Conservation (phyloP, 495 filamentous ascomycete genomes). For the Darksidea phi region DNA sequence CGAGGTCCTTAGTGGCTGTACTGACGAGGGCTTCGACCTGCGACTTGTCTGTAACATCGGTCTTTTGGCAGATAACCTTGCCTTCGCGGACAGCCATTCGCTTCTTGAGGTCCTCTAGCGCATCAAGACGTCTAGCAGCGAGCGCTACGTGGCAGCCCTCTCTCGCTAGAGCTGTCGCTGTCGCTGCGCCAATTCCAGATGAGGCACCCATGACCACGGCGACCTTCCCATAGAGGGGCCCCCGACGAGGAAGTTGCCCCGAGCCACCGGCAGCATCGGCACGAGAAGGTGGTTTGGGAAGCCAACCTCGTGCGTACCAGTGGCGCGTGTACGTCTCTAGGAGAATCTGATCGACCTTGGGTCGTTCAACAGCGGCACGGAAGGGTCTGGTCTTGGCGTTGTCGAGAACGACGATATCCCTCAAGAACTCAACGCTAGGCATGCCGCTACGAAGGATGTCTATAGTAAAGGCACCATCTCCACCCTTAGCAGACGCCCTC, state of each 20-base stretch:
- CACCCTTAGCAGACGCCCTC: slow-evolving; percentile 55
- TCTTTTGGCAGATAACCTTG: slow-evolving; percentile 58
- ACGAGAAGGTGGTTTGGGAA: slow-evolving; percentile 53
- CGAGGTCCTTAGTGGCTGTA: slow-evolving; percentile 54
- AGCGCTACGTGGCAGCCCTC: slow-evolving; percentile 63
- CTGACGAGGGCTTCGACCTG: slow-evolving; percentile 58
- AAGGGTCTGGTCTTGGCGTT: slow-evolving; percentile 57
- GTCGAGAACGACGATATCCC: slow-evolving; percentile 60
- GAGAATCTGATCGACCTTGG: slow-evolving; percentile 58
- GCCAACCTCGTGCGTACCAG: slow-evolving; percentile 69
- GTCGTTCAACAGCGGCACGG: slow-evolving; percentile 56
- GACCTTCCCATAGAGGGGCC: slow-evolving; percentile 54
- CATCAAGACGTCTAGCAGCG: slow-evolving; percentile 60
- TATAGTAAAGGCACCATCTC: slow-evolving; percentile 59
- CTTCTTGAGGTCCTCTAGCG: slow-evolving; percentile 56
- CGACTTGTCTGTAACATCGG: slow-evolving; percentile 59
- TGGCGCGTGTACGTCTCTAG: slow-evolving; percentile 66
- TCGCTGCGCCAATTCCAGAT: slow-evolving; percentile 56
- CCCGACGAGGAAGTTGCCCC: slow-evolving; percentile 44
- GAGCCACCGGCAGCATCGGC: slow-evolving; percentile 42
- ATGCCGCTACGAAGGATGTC: slow-evolving; percentile 52
- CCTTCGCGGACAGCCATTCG: slow-evolving; percentile 50
- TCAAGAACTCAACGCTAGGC: slow-evolving; percentile 62
- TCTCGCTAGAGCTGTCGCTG: slow-evolving; percentile 43
- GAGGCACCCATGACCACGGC: slow-evolving; percentile 57